A percentile compares a stretch with the other conserved stretches of the same genome.
Conservation (phyloP, 176 grass and related monocot species). For the Leersia perrieri region DNA sequence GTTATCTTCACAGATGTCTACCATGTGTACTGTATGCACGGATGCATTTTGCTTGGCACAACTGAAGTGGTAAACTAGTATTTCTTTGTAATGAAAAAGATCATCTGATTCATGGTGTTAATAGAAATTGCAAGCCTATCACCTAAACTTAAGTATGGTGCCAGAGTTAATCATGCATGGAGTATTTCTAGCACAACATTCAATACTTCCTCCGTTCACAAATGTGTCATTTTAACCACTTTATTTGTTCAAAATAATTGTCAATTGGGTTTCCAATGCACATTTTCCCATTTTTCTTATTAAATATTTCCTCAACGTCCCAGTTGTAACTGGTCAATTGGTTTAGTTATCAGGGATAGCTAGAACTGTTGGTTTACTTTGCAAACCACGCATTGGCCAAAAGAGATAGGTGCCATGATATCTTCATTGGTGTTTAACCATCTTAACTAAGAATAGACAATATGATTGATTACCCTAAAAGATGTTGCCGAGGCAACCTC, state of each 20-base stretch:
- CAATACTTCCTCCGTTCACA: not conserved
- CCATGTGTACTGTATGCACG: not conserved
- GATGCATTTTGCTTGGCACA: not conserved
- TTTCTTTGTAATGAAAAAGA: not conserved
- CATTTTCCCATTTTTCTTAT: not conserved
- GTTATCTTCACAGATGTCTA: not conserved
- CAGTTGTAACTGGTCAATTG: not conserved
- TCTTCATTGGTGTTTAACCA: not conserved
- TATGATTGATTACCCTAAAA: not conserved
- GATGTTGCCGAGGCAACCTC: not conserved
- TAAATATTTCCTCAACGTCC: not conserved
- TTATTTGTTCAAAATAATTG: not conserved
- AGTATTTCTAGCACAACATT: constrained; percentile 14
- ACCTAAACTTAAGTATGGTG: not conserved
- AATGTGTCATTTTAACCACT: not conserved
- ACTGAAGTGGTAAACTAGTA: not conserved
- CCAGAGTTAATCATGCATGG: not conserved
- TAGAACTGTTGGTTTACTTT: not conserved
- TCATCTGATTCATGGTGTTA: not conserved
- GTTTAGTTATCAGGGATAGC: not conserved
- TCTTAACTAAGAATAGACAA: not conserved
- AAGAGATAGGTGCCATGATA: not conserved
- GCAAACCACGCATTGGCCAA: not conserved
- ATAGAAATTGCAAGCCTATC: not conserved
- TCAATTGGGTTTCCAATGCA: not conserved